Evolutionary conservation across 805 yeast species (phyloP).

Genomic region (Debaryomyces castellii): DNA sequence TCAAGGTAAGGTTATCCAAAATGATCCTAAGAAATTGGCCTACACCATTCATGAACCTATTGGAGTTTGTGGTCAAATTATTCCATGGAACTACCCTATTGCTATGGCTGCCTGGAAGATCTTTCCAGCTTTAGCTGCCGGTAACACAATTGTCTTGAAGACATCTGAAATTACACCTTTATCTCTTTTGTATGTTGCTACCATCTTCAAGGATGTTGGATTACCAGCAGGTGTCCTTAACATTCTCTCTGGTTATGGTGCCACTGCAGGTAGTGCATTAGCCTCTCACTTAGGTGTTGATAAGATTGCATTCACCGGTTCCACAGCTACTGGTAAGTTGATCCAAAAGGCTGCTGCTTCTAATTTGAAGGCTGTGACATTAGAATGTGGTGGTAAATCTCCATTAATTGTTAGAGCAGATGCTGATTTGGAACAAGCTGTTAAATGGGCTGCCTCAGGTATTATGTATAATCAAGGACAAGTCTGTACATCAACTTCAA

Average conservation of each 20-base stretch:
- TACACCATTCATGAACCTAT: conserved; percentile 63
- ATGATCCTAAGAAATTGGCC: conserved; percentile 52
- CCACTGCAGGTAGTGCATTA: conserved; percentile 66
- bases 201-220: conserved; percentile 60
- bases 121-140: conserved; percentile 81
- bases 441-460: conserved; percentile 67
- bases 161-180: conserved; percentile 78
- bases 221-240: conserved; percentile 78
- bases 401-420: conserved; percentile 63
- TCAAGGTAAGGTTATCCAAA: conserved; percentile 45
- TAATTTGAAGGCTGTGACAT: conserved; percentile 61
- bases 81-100: conserved; percentile 49
- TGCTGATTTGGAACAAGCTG: conserved; percentile 64
- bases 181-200: conserved; percentile 61
- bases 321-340: conserved; percentile 64
- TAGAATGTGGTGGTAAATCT: conserved; percentile 75
- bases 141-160: conserved; percentile 70
- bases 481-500: conserved; percentile 66
- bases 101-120: conserved; percentile 79
- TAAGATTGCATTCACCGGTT: conserved; percentile 66
- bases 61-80: conserved; percentile 47
- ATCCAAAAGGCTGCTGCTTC: conserved; percentile 61
- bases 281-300: conserved; percentile 58
- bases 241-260: conserved; percentile 69
- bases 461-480: conserved; percentile 67